Evolutionary conservation across 352 stramenopile genomes (phyloP).

Genomic region (Globisporangium recalcitrans): DNA sequence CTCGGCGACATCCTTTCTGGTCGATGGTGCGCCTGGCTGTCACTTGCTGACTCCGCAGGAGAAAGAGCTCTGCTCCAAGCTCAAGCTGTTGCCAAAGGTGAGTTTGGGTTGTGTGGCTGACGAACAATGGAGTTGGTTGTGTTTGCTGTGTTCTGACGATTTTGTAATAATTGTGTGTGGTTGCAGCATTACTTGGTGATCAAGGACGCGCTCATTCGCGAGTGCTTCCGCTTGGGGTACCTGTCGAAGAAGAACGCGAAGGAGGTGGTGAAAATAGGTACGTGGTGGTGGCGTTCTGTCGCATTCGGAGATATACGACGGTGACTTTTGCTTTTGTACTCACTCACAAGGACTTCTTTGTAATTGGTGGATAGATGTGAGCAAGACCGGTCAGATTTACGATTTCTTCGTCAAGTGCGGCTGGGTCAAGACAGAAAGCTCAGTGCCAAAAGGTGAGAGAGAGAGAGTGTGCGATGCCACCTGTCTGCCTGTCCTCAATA

Average conservation of each 20-base stretch:
- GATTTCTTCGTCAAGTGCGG: slow-evolving; percentile 89
- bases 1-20: slow-evolving; percentile 49
- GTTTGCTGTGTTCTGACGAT: background rate
- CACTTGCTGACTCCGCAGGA: slow-evolving; percentile 90
- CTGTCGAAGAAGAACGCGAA: slow-evolving; percentile 71
- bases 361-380: slow-evolving; percentile 50
- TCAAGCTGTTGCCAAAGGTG: slow-evolving; percentile 89
- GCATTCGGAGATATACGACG: no score
- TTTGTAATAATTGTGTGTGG: slow-evolving; percentile 3
- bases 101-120: background rate
- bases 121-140: background rate
- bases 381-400: slow-evolving; percentile 83
- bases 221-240: slow-evolving; percentile 77
- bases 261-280: slow-evolving; percentile 90
- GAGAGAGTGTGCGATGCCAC: background rate
- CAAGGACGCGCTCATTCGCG: slow-evolving; percentile 92
- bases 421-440: slow-evolving; percentile 71
- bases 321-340: no score
- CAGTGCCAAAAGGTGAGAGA: slow-evolving; percentile 43
- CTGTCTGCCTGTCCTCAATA: background rate
- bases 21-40: slow-evolving; percentile 78
- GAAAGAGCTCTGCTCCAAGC: slow-evolving; percentile 83
- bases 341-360: no score
- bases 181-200: slow-evolving; percentile 91
- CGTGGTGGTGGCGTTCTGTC: slow-evolving; percentile 7